Conservation (phyloP, 2,329 filamentous ascomycete genomes). For the Pseudogymnoascus sp. region DNA sequence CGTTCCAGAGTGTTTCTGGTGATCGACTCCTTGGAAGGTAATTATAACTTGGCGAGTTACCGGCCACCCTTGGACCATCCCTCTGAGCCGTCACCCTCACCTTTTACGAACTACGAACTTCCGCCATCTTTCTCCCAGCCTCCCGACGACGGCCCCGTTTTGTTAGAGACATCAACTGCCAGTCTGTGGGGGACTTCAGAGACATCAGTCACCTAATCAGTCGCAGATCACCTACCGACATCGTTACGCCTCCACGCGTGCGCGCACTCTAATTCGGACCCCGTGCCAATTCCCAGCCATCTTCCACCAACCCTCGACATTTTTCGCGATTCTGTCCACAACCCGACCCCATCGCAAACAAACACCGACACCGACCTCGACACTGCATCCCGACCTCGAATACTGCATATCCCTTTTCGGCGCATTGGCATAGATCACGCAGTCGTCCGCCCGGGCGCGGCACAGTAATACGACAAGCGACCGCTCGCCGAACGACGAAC, state of each 20-base stretch:
- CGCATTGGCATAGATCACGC: constrained; percentile 20
- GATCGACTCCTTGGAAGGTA: constrained; percentile 4
- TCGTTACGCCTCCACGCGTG: not conserved
- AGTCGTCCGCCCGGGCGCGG: constrained; percentile 22
- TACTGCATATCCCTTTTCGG: not conserved
- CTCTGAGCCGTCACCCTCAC: not conserved
- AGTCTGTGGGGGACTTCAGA: not conserved
- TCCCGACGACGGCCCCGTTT: constrained; percentile 5
- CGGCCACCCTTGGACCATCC: constrained; percentile 4
- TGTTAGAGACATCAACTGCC: not conserved
- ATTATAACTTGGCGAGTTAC: constrained; percentile 8
- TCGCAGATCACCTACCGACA: not conserved
- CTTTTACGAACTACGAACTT: constrained; percentile 1
- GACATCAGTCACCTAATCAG: not conserved
- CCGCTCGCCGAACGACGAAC: constrained; percentile 34
- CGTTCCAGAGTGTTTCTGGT: constrained; percentile 1
- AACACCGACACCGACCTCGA: not conserved
- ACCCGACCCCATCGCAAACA: not conserved
- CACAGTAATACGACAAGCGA: constrained; percentile 13
- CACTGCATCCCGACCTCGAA: not conserved
- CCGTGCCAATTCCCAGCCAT: constrained; percentile 6
- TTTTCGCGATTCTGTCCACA: constrained; percentile 1
- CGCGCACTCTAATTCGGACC: constrained; percentile 1
- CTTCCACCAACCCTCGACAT: constrained; percentile 7
- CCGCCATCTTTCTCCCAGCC: not conserved